phyloP scores from a whole-genome alignment of 257 asterid genomes.

The Primulina tabacum region DNA sequence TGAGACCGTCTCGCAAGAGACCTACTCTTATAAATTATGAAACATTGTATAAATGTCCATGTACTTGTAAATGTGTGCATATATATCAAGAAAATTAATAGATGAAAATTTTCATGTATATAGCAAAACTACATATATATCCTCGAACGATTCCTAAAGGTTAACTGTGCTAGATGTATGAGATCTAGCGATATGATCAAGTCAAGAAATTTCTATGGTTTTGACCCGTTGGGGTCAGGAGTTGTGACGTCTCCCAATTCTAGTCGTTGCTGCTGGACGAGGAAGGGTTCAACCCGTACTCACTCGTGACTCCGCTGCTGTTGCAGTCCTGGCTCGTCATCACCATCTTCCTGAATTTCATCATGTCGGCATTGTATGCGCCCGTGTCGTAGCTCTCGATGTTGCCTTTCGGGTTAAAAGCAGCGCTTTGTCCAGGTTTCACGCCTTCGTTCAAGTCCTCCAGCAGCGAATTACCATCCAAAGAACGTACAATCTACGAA shows the following conservation, averaged over 20 bases:
- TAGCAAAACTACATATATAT: neutral
- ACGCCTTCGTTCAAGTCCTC: constrained; percentile 20
- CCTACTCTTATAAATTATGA: too few species aligned
- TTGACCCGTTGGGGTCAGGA: neutral
- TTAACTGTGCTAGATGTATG: neutral
- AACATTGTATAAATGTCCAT: too few species aligned
- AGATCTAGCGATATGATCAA: neutral
- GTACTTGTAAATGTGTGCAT: too few species aligned
- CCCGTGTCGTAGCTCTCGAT: constrained; percentile 5
- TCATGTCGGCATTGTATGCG: constrained; percentile 26
- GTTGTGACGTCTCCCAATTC: neutral
- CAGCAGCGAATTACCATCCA: constrained; percentile 22
- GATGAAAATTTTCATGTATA: too few species aligned
- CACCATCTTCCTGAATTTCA: constrained; percentile 25
- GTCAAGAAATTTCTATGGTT: neutral
- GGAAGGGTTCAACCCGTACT: constrained; percentile 19
- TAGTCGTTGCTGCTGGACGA: constrained; percentile 14
- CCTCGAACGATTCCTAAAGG: neutral
- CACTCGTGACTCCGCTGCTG: constrained; percentile 23
- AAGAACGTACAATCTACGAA: constrained; percentile 17
- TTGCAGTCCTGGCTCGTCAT: constrained; percentile 18
- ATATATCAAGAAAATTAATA: neutral
- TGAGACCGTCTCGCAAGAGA: too few species aligned
- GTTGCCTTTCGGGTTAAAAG: neutral
- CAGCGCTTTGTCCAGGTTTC: constrained; percentile 5